Evolutionary conservation across 108 stramenopile genomes (phyloP).

Genomic region (Aurantiochytrium sp.): DNA sequence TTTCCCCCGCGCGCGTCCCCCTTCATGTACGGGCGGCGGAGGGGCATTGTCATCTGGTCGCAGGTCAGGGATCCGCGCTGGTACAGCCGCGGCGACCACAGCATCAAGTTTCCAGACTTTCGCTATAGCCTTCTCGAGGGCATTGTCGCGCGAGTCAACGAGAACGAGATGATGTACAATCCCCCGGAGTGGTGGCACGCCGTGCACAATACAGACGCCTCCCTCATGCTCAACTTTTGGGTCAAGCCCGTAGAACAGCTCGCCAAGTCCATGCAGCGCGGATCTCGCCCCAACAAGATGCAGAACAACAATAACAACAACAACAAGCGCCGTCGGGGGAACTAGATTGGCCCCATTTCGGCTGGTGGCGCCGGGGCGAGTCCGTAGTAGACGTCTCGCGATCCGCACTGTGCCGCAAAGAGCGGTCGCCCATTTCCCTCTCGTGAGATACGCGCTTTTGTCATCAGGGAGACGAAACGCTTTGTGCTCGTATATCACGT

Average conservation of each 20-base stretch:
- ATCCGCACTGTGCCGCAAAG: too few relatives aligned
- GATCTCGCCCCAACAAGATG: too few relatives aligned
- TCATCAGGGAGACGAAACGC: too few relatives aligned
- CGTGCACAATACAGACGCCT: neutral
- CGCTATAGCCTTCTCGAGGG: neutral
- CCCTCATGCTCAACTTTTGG: constrained; percentile 27
- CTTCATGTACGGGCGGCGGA: neutral
- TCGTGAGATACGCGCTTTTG: too few relatives aligned
- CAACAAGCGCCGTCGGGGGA: too few relatives aligned
- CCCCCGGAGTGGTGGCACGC: neutral
- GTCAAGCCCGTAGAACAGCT: neutral
- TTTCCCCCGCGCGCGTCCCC: neutral
- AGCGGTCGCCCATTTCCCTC: too few relatives aligned
- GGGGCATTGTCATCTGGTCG: neutral
- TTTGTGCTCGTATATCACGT: too few relatives aligned
- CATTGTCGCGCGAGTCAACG: neutral
- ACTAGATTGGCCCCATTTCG: too few relatives aligned
- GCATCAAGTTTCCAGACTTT: neutral
- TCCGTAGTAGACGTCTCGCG: too few relatives aligned
- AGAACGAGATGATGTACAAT: neutral
- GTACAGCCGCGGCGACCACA: neutral
- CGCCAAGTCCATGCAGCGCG: too few relatives aligned
- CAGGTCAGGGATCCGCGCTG: neutral
- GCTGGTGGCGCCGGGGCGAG: too few relatives aligned
- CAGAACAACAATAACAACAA: too few relatives aligned